Percentiles rank a stretch among this genome's conserved stretches.
These are phyloP conservation scores for Sporisorium scitamineum DNA, from an alignment of 1,284 basidiomycete genomes.

Conservation along the genomic window DNA sequence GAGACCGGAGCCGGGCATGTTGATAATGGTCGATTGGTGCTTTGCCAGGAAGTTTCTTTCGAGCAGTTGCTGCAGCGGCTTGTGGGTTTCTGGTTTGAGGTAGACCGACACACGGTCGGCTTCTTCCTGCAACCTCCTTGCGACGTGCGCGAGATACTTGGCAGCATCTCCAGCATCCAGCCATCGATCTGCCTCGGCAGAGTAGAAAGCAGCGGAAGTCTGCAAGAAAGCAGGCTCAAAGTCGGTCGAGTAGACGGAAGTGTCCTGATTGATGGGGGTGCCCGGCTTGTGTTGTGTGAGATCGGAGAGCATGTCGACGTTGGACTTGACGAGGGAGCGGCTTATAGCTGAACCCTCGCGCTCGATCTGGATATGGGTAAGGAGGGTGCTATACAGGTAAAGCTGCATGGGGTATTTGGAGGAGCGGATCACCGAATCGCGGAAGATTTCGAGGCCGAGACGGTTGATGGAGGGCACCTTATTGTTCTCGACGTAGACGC, in stretches of 20 bases:
- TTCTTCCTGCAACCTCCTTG: conserved; percentile 85
- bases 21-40: conserved; percentile 81
- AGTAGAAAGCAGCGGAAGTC: conserved; percentile 85
- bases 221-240: conserved; percentile 85
- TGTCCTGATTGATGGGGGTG: conserved; percentile 25
- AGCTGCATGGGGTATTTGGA: conserved; percentile 78
- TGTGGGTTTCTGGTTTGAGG: conserved; percentile 80
- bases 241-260: conserved; percentile 83
- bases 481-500: conserved; percentile 63
- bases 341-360: conserved; percentile 91
- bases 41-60: conserved; percentile 82
- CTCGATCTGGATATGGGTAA: conserved; percentile 89
- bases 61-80: conserved; percentile 80
- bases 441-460: conserved; percentile 85
- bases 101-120: conserved; percentile 89
- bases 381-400: conserved; percentile 83
- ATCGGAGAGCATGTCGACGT: conserved; percentile 85
- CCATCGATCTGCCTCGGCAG: conserved; percentile 79
- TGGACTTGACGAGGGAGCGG: conserved; percentile 86
- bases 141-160: conserved; percentile 86
- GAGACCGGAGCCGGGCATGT: conserved; percentile 86
- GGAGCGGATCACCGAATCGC: conserved; percentile 80
- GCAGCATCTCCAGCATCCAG: conserved; percentile 82
- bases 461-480: conserved; percentile 77
- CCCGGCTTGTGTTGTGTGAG: conserved; percentile 72